A percentile compares a stretch with the other conserved stretches of the same genome.
Conservation (phyloP, 1,284 basidiomycete species). For the Boletus sp. region DNA sequence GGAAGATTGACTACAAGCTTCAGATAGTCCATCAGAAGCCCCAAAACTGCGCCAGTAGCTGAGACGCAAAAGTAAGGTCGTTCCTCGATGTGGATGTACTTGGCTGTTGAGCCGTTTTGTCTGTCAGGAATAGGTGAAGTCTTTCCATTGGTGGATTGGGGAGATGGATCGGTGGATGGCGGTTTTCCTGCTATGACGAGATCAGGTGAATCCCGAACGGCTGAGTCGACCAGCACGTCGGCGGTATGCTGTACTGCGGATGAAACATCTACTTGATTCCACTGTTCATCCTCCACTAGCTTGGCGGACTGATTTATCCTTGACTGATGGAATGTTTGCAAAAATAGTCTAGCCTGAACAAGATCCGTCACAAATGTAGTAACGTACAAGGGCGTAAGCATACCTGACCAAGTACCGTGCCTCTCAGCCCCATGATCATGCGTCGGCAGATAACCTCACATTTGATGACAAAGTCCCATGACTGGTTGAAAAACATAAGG, state of each 20-base stretch:
- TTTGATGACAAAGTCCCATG: slow-evolving; percentile 88
- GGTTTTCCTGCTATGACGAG: slow-evolving; percentile 47
- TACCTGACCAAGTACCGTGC: slow-evolving; percentile 82
- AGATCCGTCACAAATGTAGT: not conserved
- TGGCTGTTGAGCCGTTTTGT: slow-evolving; percentile 47
- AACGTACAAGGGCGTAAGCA: slow-evolving; percentile 12
- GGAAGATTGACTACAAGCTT: slow-evolving; percentile 88
- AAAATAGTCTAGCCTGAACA: slow-evolving; percentile 80
- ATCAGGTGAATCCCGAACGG: slow-evolving; percentile 80
- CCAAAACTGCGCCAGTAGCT: slow-evolving; percentile 82
- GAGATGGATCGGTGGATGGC: slow-evolving; percentile 9
- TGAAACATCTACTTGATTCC: slow-evolving; percentile 79
- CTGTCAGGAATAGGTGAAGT: slow-evolving; percentile 30
- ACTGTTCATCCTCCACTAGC: slow-evolving; percentile 90
- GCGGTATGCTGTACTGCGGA: slow-evolving; percentile 69
- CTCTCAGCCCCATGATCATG: slow-evolving; percentile 92
- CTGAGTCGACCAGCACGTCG: slow-evolving; percentile 78
- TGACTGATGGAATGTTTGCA: slow-evolving; percentile 86
- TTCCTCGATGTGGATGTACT: slow-evolving; percentile 85
- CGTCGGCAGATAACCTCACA: slow-evolving; percentile 85
- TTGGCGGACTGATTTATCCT: slow-evolving; percentile 84
- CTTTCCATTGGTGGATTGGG: slow-evolving; percentile 29
- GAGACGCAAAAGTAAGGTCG: slow-evolving; percentile 83
- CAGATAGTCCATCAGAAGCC: slow-evolving; percentile 85
- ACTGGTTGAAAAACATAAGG: slow-evolving; percentile 79